These are phyloP conservation scores for Salix koriyanagi DNA, from an alignment of 345 rosid genomes.

Conservation along the genomic window DNA sequence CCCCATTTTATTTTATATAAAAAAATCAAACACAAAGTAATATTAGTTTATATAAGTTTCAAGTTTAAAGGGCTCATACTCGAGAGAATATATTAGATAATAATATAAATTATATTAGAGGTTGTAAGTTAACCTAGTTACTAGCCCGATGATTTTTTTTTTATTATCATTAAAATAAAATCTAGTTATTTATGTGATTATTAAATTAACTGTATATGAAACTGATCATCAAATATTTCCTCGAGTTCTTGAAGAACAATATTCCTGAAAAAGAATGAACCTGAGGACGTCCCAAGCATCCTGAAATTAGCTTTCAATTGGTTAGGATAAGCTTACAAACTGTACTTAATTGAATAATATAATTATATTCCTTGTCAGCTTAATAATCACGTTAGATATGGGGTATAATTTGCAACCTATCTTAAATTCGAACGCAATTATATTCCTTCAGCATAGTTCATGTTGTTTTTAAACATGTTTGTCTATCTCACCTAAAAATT, in stretches of 20 bases:
- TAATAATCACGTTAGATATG: background rate
- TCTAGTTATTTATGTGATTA: background rate
- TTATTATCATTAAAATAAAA: too few relatives aligned
- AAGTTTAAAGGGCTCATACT: too few relatives aligned
- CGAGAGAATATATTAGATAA: too few relatives aligned
- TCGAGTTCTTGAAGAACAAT: background rate
- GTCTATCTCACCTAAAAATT: too few relatives aligned
- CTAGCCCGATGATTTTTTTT: too few relatives aligned
- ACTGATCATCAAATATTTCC: background rate
- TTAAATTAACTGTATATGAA: background rate
- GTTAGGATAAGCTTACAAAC: background rate
- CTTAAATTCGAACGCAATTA: background rate
- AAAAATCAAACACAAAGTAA: too few relatives aligned
- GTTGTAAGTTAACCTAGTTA: too few relatives aligned
- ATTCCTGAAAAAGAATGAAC: background rate
- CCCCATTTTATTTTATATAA: too few relatives aligned
- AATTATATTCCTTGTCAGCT: background rate
- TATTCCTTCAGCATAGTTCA: background rate
- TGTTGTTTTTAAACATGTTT: background rate
- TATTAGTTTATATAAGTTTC: too few relatives aligned
- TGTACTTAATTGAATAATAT: background rate
- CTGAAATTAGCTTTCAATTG: background rate
- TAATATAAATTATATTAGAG: background rate
- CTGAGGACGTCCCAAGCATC: background rate
- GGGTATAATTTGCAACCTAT: background rate